Percentiles rank a stretch among this genome's conserved stretches.
These are phyloP conservation scores for Rhizopus arrhizus DNA, from an alignment of 371 early-diverging fungal genomes.

Conservation along the genomic window DNA sequence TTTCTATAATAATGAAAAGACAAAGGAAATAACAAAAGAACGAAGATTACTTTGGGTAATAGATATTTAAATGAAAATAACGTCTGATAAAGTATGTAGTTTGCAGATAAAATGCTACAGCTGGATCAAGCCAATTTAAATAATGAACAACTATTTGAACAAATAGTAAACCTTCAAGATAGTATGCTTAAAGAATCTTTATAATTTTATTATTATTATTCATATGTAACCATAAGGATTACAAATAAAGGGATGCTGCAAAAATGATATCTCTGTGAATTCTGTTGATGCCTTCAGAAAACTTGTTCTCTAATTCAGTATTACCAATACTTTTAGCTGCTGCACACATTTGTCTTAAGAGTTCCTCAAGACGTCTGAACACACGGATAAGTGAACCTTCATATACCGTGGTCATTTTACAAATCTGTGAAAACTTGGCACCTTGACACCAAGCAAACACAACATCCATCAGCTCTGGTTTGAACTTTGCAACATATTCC, in stretches of 20 bases:
- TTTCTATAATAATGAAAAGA: background rate
- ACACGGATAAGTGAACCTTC: slow-evolving; percentile 98
- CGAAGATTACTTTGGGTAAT: slow-evolving; percentile 36
- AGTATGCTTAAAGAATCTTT: slow-evolving; percentile 16
- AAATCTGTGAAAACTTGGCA: slow-evolving; percentile 94
- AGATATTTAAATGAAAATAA: too few species aligned
- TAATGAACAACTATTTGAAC: slow-evolving; percentile 18
- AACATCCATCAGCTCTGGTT: slow-evolving; percentile 95
- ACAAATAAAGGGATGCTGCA: slow-evolving; percentile 95
- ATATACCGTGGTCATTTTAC: slow-evolving; percentile 95
- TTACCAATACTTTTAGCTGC: slow-evolving; percentile 99
- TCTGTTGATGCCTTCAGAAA: slow-evolving; percentile 89
- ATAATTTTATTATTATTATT: slow-evolving; percentile 5
- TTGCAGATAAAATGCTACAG: slow-evolving; percentile 44
- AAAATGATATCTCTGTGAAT: slow-evolving; percentile 99
- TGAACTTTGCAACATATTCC: slow-evolving; percentile 83
- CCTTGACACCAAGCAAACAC: slow-evolving; percentile 97
- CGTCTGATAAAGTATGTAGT: slow-evolving; percentile 14
- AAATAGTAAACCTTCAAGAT: slow-evolving; percentile 18
- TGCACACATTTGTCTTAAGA: slow-evolving; percentile 92
- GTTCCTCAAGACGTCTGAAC: slow-evolving; percentile 95
- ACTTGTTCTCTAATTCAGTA: slow-evolving; percentile 94
- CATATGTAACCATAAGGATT: slow-evolving; percentile 23
- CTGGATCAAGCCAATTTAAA: slow-evolving; percentile 13
- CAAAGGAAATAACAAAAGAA: slow-evolving; percentile 11